Evolutionary conservation across 495 filamentous ascomycete genomes (phyloP), one percentile per base, ranked within the genome.

Genomic region (Aspergillus nidulans): DNA sequence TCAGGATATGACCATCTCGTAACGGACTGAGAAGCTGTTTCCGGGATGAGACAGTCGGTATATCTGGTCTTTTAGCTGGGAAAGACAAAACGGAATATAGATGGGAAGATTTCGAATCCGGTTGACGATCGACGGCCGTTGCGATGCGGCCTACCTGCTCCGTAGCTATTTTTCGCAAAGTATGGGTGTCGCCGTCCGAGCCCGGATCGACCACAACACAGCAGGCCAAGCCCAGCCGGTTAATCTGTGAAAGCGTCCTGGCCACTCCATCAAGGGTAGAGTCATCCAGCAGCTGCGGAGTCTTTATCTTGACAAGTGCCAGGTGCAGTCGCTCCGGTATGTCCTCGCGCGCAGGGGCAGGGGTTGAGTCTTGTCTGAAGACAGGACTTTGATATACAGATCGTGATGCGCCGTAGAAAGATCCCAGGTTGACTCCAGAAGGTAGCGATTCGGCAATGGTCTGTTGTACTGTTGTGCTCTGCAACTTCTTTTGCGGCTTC

Each of bases 231-330:
- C 95, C 94, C 23, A 99, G 76, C 43, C 85, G 82, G 23, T 81
- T 78, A 6, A 99, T 83, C 64, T 95, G 92, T 9, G 85, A 83
- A 18, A 99, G 68, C 0, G 95, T 97, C 58, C 83, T 84, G 0
- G 86, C 90, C 46, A 97, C 81, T 0, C 91, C 94, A 46, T 82
- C 63, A 1, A 97, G 62, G 0, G 81, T 86, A 6, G 71, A 67
- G 50, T 91, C 81, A 62, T 86, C 78, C 47, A 94, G 77, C 1
- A 68, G 65, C 62, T 94, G 85, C 4, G 89, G 87, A 21, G 78
- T 79, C 36, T 86, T 82, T 41, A 97, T 77, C 65, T 95, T 96
- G 49, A 99, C 84, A 53, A 99, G 67, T 10, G 94, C 91, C 28
- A 95, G 73, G 68, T 97, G 91, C 20, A 92, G 69, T 28, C 80